These are phyloP conservation scores for Trichothecium sympodiale DNA, from an alignment of 2,329 filamentous ascomycete species.

Conservation along the genomic window DNA sequence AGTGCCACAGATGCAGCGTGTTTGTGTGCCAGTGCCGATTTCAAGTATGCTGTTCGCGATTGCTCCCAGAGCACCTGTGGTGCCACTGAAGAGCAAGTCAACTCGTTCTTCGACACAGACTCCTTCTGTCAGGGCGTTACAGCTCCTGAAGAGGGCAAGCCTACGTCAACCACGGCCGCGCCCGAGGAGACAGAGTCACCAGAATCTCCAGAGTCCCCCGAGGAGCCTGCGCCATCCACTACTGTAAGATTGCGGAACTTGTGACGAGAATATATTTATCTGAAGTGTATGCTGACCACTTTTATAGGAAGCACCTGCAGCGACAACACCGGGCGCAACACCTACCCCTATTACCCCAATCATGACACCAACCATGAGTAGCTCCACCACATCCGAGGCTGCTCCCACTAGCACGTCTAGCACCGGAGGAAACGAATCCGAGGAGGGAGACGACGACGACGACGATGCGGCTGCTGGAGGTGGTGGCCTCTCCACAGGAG, in stretches of 20 bases:
- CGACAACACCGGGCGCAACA: too few relatives aligned
- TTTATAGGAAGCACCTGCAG: too few relatives aligned
- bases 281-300: too few relatives aligned
- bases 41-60: slow-evolving; percentile 25
- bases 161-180: slow-evolving; percentile 1
- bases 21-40: slow-evolving; percentile 25
- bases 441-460: slow-evolving; percentile 9
- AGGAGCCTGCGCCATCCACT: neutral
- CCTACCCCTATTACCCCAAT: too few relatives aligned
- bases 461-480: slow-evolving; percentile 1
- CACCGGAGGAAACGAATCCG: slow-evolving; percentile 2
- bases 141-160: slow-evolving; percentile 4
- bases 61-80: slow-evolving; percentile 22
- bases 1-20: slow-evolving; percentile 22
- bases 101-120: too few relatives aligned
- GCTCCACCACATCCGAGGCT: slow-evolving; percentile 1
- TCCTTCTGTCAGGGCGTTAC: neutral
- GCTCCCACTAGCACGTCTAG: slow-evolving; percentile 3
- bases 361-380: neutral
- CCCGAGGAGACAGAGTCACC: slow-evolving; percentile 1
- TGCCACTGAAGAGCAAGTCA: slow-evolving; percentile 11
- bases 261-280: too few relatives aligned
- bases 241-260: neutral
- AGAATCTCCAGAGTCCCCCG: neutral
- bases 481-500: slow-evolving; percentile 27